Base-by-base conservation (phyloP, 1,284 basidiomycete species). In the Trametes pubescens region DNA sequence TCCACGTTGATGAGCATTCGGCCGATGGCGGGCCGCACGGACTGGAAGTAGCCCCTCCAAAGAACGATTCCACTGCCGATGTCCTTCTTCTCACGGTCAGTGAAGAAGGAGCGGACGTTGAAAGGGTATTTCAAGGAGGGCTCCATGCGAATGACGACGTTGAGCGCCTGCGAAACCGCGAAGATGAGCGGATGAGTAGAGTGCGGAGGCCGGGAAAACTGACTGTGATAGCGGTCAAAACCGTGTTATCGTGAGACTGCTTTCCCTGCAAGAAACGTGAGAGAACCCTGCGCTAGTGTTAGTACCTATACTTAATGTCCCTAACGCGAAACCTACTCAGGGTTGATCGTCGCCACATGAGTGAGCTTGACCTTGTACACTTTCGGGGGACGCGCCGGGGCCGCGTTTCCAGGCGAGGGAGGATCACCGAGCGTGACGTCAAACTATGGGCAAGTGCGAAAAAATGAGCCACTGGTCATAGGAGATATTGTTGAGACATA, bases 31-130 rank as follows among this genome's bases (percentile, higher is more conserved):
- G 91, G 91, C 14, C 91, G 82, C 29, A 92, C 84, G 0, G 89
- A 91, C 72, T 91, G 90, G 75, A 92, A 92, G 67, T 90, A 90
- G 0, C 90, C 90, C 18, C 90, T 81, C 88, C 90, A 91, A 3
- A 92, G 78, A 49, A 87, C 81, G 22, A 93, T 79, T 1, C 91
- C 91, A 3, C 76, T 69, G 3, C 91, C 90, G 10, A 93, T 90
- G 63, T 86, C 81, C 69, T 83, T 84, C 13, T 81, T 86, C 68
- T 90, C 91, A 2, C 77, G 75, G 61, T 85, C 76, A 0, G 89
- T 91, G 74, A 92, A 93, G 77, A 93, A 93, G 0, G 90, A 91
- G 1, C 89, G 83, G 11, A 87, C 83, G 66, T 93, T 93, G 78
- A 90, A 90, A 0, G 90, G 88, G 62, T 89, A 90, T 37, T 83